Evolutionary conservation across 2,329 filamentous ascomycete species (phyloP), one percentile per base, ranked within the genome.

Genomic region (Colletotrichum tanaceti): DNA sequence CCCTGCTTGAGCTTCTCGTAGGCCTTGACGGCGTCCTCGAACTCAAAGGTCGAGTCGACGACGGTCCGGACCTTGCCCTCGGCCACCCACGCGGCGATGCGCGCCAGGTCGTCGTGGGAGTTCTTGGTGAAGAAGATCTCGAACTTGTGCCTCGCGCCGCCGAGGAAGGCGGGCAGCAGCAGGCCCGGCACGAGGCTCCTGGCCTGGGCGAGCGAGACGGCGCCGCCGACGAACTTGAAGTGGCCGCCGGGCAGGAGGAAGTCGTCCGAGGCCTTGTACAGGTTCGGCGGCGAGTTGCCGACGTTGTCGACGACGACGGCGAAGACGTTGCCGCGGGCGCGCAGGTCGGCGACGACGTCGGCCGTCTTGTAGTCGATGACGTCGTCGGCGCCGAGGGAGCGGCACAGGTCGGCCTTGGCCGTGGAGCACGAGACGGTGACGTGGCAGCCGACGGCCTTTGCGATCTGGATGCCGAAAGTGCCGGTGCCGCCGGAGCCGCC

Each of bases 401-500:
- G 83, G 75, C 87, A 89, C 1, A 91, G 76, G 22, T 86, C 81
- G 0, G 85, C 78, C 73, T 92, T 92, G 3, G 76, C 75, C 0
- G 83, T 84, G 18, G 89, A 91, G 73, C 89, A 91, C 1, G 85
- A 84, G 0, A 83, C 83, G 0, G 86, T 88, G 18, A 92, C 89
- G 63, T 86, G 81, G 63, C 86, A 89, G 0, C 89, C 89, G 4
- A 89, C 72, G 0, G 81, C 78, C 73, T 91, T 91, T 9, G 88
- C 89, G 28, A 91, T 84, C 74, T 92, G 90, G 54, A 92, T 87
- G 0, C 82, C 85, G 68, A 84, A 90, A 0, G 85, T 82, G 1
- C 90, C 90, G 1, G 84, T 85, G 1, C 90, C 90, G 1, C 90
- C 90, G 0, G 85, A 88, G 0, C 89, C 88, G 6, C 88, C 89